A percentile compares a stretch with the other conserved stretches of the same genome.
Conservation (phyloP, 116 monocot species). For the Iris pallida region DNA sequence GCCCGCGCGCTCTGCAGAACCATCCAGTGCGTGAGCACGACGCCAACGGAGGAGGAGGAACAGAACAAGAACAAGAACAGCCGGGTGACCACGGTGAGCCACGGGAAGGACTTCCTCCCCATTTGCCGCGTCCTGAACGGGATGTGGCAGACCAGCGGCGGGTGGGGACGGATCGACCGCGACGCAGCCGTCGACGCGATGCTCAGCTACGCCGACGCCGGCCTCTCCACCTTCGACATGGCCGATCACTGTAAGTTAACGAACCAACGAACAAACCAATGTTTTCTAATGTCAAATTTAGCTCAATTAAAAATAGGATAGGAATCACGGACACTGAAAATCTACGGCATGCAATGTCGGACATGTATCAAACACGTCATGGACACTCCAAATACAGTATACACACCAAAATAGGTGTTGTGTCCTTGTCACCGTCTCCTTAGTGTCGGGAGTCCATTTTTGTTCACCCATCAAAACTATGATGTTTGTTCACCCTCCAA, state of each 20-base stretch:
- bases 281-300: not conserved
- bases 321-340: too few relatives aligned
- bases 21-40: slow-evolving; percentile 28
- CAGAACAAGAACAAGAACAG: slow-evolving; percentile 12
- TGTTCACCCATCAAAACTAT: too few relatives aligned
- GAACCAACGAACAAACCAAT: not conserved
- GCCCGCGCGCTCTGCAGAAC: not conserved
- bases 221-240: slow-evolving; percentile 96
- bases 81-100: slow-evolving; percentile 38
- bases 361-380: too few relatives aligned
- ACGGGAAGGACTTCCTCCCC: slow-evolving; percentile 48
- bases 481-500: too few relatives aligned
- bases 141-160: slow-evolving; percentile 99
- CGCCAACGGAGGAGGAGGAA: slow-evolving; percentile 19
- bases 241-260: slow-evolving; percentile 75
- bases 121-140: slow-evolving; percentile 91
- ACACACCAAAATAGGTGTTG: too few relatives aligned
- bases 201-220: slow-evolving; percentile 79
- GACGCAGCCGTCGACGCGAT: slow-evolving; percentile 81
- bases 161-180: slow-evolving; percentile 86
- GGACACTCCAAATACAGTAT: too few relatives aligned
- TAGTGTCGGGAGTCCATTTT: too few relatives aligned
- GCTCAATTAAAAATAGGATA: too few relatives aligned
- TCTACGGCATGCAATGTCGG: too few relatives aligned
- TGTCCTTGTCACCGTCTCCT: too few relatives aligned